Percentiles rank a stretch among this genome's conserved stretches.
Evolutionary conservation across 2,329 filamentous ascomycete species (phyloP).

Genomic region (Cordyceps cateniannulata): DNA sequence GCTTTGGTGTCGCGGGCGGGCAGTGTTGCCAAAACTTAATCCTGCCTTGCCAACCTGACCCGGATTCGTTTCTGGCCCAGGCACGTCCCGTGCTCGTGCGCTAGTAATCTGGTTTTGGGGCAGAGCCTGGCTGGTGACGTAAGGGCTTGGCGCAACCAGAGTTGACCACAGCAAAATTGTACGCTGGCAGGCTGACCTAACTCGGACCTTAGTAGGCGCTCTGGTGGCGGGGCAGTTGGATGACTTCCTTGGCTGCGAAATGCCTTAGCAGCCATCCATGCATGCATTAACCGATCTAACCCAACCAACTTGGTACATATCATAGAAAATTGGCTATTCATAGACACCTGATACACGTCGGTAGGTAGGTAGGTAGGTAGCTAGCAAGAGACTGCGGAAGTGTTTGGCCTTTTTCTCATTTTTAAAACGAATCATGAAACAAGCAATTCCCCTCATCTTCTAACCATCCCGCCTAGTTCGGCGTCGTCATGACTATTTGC

Average conservation of each 20-base stretch:
- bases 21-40: constrained; percentile 10
- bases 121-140: constrained; percentile 12
- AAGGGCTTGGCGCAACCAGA: constrained; percentile 10
- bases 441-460: not conserved
- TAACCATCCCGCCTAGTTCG: not conserved
- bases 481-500: not conserved
- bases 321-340: not conserved
- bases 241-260: not conserved
- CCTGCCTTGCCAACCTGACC: not conserved
- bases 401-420: not conserved
- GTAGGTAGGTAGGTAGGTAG: not conserved
- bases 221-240: not conserved
- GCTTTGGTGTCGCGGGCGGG: constrained; percentile 1
- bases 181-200: not conserved
- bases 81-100: constrained; percentile 13
- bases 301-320: not conserved
- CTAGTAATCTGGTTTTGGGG: constrained; percentile 5
- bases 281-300: not conserved
- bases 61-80: constrained; percentile 13
- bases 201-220: not conserved
- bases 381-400: not conserved
- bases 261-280: not conserved
- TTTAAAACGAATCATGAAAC: too few relatives aligned
- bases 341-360: not conserved
- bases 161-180: not conserved